Percentiles rank a stretch among this genome's conserved stretches.
Conservation (phyloP, 2,329 filamentous ascomycete genomes). For the Penicillium sp. region DNA sequence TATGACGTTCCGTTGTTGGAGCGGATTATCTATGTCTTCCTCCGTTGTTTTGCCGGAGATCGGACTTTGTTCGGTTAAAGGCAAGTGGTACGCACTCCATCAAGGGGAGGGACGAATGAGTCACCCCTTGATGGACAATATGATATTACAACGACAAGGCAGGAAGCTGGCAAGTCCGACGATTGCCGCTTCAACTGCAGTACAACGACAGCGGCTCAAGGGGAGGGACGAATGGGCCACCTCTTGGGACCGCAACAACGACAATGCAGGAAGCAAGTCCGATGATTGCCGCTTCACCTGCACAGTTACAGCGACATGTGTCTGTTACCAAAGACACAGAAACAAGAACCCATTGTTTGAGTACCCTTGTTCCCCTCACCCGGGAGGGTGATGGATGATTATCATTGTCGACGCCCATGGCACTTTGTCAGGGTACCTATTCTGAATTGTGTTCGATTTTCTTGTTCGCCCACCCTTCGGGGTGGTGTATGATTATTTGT, state of each 20-base stretch:
- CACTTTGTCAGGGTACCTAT: background rate
- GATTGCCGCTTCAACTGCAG: background rate
- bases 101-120: constrained; percentile 9
- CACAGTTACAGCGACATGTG: background rate
- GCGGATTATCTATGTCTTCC: background rate
- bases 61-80: constrained; percentile 1
- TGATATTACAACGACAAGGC: background rate
- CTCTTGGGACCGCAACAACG: background rate
- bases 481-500: background rate
- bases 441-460: background rate
- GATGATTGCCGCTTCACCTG: constrained; percentile 5
- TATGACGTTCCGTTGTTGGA: background rate
- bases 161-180: background rate
- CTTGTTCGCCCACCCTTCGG: background rate
- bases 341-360: background rate
- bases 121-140: background rate
- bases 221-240: constrained; percentile 4
- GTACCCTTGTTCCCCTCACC: background rate
- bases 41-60: constrained; percentile 6
- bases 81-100: background rate
- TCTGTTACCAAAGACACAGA: background rate
- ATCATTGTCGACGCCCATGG: background rate
- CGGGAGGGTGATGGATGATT: background rate
- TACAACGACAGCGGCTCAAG: background rate
- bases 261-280: constrained; percentile 3